Base-by-base conservation (phyloP, 148 eudicot species). In the Persicaria tinctoria region DNA sequence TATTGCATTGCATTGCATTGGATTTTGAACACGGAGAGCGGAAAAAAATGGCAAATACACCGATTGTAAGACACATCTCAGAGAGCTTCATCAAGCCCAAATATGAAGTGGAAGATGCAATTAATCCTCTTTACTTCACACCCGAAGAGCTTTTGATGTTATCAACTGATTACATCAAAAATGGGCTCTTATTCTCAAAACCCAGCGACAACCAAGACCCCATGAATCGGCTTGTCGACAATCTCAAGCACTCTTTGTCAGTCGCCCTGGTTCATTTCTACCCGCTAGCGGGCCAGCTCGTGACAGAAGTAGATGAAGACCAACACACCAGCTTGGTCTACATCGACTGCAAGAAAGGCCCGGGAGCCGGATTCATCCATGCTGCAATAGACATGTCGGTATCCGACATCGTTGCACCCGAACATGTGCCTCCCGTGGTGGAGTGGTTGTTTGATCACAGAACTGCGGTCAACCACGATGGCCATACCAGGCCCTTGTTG, bases 291-390 rank as follows among this genome's bases (percentile, higher is more conserved):
- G 78, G 78, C 48, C 78, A 38, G 27, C 11, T 76, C 5, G 73
- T n/a, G 20, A 51, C 78, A 14, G 41, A 23, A 49, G 2, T 18
- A 3, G 60, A 49, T 41, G 62, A 68, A 68, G 70, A 57, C 6
- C 41, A 75, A 11, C 54, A 68, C 62, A 48, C 72, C 9, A 57
- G 60, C 73, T 54, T 11, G 17, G 27, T 77, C 66, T 77, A 38
- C 74, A 77, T 77, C 74, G 72, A 54, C 20, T 57, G 53, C 51
- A 55, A 10, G 5, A 70, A 70, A 9, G 74, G 74, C 2, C 78
- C 73, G n/a, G 79, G 79, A n/a, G 79, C 74, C 14, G 14, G 44
- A 20, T 70, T 77, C 45, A 77, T 77, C 44, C 68, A 77, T 45
- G 74, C 79, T 10, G 10, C 68, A 4, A 4, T 70, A 53, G 74